Base-by-base conservation (phyloP, 352 stramenopile species). In the Globisporangium middletonii region DNA sequence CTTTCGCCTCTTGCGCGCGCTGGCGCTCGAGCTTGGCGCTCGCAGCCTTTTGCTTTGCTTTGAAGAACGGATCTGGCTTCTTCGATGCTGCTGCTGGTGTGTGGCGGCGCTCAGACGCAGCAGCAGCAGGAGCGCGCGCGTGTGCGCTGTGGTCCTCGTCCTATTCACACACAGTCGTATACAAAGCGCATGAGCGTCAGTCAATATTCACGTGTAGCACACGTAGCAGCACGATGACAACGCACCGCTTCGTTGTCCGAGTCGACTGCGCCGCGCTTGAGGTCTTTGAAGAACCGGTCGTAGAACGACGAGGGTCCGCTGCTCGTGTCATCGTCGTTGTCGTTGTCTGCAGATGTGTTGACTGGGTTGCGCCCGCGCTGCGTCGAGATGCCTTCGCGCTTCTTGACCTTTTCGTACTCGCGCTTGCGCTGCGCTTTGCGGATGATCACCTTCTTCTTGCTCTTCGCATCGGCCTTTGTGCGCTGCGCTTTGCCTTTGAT, bases 381-480 rank as follows among this genome's bases (percentile, higher is more conserved):
- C 52, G 37, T 65, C 0, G 41, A 56, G 41, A 56, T 64, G 38
- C 60, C 60, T 18, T 83, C 72, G 41, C 67, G 75, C 59, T 85
- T 77, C 68, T 94, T 94, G 52, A 89, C 77, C 62, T 94, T 92
- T 48, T 87, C 81, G 63, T 94, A 94, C 62, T 86, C 68, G 38
- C 82, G 77, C 50, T 79, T 81, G 13, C 81, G 81, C 64, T 77
- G 65, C n/a, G 84, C 84, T 68, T 94, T 94, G 68, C 77, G 77
- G 46, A 92, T 82, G 38, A 89, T 86, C 28, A 65, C 68, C 55
- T 86, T 81, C 76, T 94, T 92, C 69, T 89, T 91, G 71, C 75
- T 88, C 72, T 92, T 86, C 12, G 77, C 75, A 59, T 92, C 82
- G 26, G 71, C 83, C 65, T 91, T 92, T 45, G 79, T 86, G 50